Percentiles rank a stretch among this genome's conserved stretches.
Evolutionary conservation across 108 stramenopile genomes (phyloP).

Genomic region (Pseudonitzschia delicatissima): DNA sequence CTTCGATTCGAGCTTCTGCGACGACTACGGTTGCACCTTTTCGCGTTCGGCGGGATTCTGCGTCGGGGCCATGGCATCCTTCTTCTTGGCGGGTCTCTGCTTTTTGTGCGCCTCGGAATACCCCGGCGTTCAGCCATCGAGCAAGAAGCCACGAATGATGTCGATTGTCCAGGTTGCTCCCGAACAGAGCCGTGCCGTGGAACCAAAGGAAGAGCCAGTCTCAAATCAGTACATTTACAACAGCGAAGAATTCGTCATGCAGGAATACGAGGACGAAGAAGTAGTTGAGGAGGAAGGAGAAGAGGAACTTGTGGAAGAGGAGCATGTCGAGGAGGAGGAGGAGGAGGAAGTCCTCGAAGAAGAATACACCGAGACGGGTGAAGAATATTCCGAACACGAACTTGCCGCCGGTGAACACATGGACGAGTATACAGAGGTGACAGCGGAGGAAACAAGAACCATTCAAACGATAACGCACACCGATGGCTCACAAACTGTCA

Average conservation of each 20-base stretch:
- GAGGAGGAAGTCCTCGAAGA: not conserved
- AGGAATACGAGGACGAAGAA: conserved; percentile 8
- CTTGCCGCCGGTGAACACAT: not conserved
- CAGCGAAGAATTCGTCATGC: not conserved
- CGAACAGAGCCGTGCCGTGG: not conserved
- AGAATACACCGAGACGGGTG: not conserved
- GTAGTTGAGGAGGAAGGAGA: conserved; percentile 3
- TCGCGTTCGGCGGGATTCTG: conserved; percentile 18
- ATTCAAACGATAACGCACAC: not conserved
- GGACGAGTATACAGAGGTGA: not conserved
- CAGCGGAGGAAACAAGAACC: not conserved
- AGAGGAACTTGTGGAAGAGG: not conserved
- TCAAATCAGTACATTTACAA: not conserved
- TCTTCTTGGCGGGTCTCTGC: conserved; percentile 16
- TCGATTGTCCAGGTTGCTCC: not conserved
- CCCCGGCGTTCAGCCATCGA: conserved; percentile 8
- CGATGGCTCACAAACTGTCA: not conserved
- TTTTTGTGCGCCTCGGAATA: conserved; percentile 19
- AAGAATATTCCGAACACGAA: not conserved
- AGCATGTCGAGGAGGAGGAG: not conserved
- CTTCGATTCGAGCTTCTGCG: conserved; percentile 21
- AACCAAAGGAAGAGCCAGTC: not conserved
- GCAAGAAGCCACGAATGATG: not conserved
- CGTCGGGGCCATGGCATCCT: conserved; percentile 10
- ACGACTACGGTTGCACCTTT: conserved; percentile 28